phyloP scores from a whole-genome alignment of 768 basidiomycete species.

The Phlebiopsis gigantea region DNA sequence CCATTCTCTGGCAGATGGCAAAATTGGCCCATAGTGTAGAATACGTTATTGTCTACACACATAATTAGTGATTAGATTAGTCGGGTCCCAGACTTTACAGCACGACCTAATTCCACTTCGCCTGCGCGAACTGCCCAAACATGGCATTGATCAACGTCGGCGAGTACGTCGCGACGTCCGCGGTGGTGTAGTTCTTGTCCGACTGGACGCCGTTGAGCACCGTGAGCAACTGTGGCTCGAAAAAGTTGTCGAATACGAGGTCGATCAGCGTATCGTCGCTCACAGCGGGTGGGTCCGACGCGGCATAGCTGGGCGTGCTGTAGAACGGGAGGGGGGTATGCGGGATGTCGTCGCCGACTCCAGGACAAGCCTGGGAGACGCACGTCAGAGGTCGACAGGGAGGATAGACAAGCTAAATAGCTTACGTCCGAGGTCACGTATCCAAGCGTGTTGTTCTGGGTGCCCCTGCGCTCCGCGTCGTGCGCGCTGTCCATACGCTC shows the following conservation, averaged over 20 bases:
- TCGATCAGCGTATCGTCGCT: conserved; percentile 51
- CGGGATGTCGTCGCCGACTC: conserved; percentile 65
- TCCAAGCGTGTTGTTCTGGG: conserved; percentile 57
- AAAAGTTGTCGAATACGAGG: conserved; percentile 73
- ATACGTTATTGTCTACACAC: too few relatives aligned
- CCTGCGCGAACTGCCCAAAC: conserved; percentile 53
- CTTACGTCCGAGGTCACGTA: conserved; percentile 72
- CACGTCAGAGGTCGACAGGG: background rate
- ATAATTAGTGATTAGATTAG: too few relatives aligned
- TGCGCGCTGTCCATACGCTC: conserved; percentile 43
- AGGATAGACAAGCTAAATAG: background rate
- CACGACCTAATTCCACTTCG: conserved; percentile 30
- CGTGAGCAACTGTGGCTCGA: conserved; percentile 43
- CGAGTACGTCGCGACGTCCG: conserved; percentile 52
- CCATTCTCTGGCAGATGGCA: too few relatives aligned
- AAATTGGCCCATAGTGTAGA: too few relatives aligned
- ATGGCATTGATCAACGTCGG: conserved; percentile 44
- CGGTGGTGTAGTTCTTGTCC: conserved; percentile 40
- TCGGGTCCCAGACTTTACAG: too few relatives aligned
- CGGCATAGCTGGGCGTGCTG: conserved; percentile 50
- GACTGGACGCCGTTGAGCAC: conserved; percentile 54
- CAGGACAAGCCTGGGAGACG: conserved; percentile 54
- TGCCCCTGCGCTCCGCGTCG: conserved; percentile 36
- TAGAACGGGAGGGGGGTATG: conserved; percentile 61
- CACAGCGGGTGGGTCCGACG: conserved; percentile 47